Conservation (phyloP, 2,329 filamentous ascomycete genomes). For the Aureobasidium mangrovei region DNA sequence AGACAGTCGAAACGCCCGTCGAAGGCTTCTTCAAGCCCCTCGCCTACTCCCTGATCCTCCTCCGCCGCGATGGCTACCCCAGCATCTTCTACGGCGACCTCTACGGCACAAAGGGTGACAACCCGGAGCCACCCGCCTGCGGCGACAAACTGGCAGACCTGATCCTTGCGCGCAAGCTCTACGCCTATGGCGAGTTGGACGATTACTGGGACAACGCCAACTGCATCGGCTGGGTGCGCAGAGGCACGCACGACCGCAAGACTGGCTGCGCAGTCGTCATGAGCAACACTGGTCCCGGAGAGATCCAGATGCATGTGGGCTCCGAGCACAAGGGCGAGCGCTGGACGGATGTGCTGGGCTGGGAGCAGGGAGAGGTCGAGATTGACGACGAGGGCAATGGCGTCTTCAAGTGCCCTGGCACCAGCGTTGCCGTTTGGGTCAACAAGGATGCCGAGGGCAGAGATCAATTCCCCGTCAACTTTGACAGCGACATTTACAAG, state of each 20-base stretch:
- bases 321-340: conserved; percentile 40
- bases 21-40: conserved; percentile 61
- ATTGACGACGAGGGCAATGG: conserved; percentile 54
- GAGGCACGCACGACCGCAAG: conserved; percentile 41
- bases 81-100: conserved; percentile 65
- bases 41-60: conserved; percentile 62
- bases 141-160: conserved; percentile 44
- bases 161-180: conserved; percentile 53
- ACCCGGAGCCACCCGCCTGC: conserved; percentile 41
- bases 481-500: conserved; percentile 20
- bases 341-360: conserved; percentile 57
- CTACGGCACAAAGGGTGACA: conserved; percentile 50
- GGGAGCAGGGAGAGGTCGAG: conserved; percentile 45
- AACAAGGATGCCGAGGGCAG: conserved; percentile 47
- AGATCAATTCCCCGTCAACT: conserved; percentile 33
- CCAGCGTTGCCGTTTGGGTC: conserved; percentile 55
- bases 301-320: conserved; percentile 56
- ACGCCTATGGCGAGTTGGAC: conserved; percentile 54
- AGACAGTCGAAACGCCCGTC: conserved; percentile 55
- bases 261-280: conserved; percentile 45
- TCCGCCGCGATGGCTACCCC: conserved; percentile 53
- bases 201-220: conserved; percentile 54
- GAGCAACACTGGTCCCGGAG: conserved; percentile 22
- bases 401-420: conserved; percentile 44
- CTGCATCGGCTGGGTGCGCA: conserved; percentile 52